These are phyloP conservation scores for Aspergillus wentii DNA, from an alignment of 495 filamentous ascomycete genomes.

Conservation along the genomic window DNA sequence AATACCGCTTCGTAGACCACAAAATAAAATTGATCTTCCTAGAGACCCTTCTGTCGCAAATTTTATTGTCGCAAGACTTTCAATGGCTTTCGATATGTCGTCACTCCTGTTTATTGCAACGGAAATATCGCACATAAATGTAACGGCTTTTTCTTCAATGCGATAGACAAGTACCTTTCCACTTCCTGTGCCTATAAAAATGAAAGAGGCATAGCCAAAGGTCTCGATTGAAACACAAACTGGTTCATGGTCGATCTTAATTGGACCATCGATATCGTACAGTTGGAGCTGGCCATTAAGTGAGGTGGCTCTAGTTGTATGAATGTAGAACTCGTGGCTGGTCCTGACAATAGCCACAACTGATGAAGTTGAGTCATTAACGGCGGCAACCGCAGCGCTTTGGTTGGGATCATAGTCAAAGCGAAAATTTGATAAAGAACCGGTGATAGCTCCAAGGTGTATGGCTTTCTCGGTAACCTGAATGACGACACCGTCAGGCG, in stretches of 20 bases:
- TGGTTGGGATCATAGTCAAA: conserved; percentile 14
- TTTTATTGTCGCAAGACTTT: conserved; percentile 29
- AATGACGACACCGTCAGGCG: conserved; percentile 34
- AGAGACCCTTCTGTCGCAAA: conserved; percentile 3
- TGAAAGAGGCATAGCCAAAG: conserved; percentile 19
- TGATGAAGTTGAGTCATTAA: conserved; percentile 22
- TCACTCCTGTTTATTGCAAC: conserved; percentile 11
- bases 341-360: conserved; percentile 22
- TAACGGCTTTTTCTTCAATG: conserved; percentile 14
- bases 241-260: conserved; percentile 27
- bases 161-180: conserved; percentile 29
- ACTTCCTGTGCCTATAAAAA: conserved; percentile 33
- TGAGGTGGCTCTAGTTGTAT: conserved; percentile 13
- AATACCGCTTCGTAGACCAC: conserved; percentile 40
- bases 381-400: conserved; percentile 21
- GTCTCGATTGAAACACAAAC: conserved; percentile 30
- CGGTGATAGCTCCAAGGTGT: conserved; percentile 26
- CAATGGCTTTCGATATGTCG: conserved; percentile 34
- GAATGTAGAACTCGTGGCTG: conserved; percentile 17
- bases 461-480: conserved; percentile 54
- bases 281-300: conserved; percentile 9
- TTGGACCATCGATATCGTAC: conserved; percentile 9
- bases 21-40: conserved; percentile 24
- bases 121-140: conserved; percentile 14
- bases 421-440: conserved; percentile 10